Percentiles rank a stretch among this genome's conserved stretches.
Conservation (phyloP, 352 stramenopile genomes). For the Pythium sukuiense region DNA sequence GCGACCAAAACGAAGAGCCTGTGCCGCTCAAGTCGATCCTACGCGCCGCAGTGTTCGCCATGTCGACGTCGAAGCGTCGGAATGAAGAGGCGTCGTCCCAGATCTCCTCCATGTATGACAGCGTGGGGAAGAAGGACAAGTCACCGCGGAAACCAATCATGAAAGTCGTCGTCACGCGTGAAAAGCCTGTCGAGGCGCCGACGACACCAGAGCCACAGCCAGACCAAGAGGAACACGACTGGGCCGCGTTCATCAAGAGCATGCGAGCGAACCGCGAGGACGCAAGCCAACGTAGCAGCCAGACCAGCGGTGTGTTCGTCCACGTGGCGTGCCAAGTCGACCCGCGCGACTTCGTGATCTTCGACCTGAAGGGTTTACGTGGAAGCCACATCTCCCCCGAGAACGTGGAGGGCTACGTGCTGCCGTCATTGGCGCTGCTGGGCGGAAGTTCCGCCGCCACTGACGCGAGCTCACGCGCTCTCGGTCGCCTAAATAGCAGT, state of each 20-base stretch:
- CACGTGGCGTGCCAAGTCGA: conserved; percentile 45
- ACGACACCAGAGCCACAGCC: not conserved
- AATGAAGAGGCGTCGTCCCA: conserved; percentile 36
- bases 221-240: conserved; percentile 19
- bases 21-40: conserved; percentile 59
- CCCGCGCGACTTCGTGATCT: conserved; percentile 36
- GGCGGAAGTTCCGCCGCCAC: not conserved
- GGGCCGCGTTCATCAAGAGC: conserved; percentile 28
- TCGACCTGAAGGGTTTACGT: conserved; percentile 32
- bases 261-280: conserved; percentile 24
- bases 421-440: conserved; percentile 33
- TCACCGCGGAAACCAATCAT: conserved; percentile 14
- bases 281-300: not conserved
- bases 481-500: not conserved
- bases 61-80: conserved; percentile 60
- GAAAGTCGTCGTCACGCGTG: conserved; percentile 2
- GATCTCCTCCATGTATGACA: conserved; percentile 49
- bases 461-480: not conserved
- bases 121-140: conserved; percentile 20
- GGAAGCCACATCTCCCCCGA: conserved; percentile 32
- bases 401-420: conserved; percentile 44
- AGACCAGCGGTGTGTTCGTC: conserved; percentile 22
- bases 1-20: conserved; percentile 18
- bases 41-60: conserved; percentile 57
- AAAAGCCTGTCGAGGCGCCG: conserved; percentile 3